Percentiles rank a stretch among this genome's conserved stretches.
Conservation (phyloP, 2,329 filamentous ascomycete species). For the Akanthomyces lecanii region DNA sequence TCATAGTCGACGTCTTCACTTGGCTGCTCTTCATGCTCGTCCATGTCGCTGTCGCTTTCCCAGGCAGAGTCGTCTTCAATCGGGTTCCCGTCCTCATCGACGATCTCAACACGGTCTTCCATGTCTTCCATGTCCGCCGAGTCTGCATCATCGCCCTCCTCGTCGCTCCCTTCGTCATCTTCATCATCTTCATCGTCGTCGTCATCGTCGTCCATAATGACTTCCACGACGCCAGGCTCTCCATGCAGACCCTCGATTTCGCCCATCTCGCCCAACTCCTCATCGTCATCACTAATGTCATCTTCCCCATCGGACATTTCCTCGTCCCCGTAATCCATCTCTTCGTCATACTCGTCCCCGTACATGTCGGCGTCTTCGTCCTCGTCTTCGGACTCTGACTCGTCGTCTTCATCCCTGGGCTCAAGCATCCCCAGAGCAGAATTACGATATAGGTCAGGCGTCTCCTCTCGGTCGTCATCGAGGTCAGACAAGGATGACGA, state of each 20-base stretch:
- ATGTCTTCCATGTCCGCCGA: slow-evolving; percentile 43
- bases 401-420: slow-evolving; percentile 73
- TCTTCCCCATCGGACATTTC: slow-evolving; percentile 79
- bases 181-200: slow-evolving; percentile 63
- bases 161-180: slow-evolving; percentile 53
- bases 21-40: slow-evolving; percentile 50
- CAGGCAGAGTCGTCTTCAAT: slow-evolving; percentile 58
- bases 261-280: slow-evolving; percentile 77
- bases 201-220: slow-evolving; percentile 69
- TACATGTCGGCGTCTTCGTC: slow-evolving; percentile 82
- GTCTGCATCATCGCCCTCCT: slow-evolving; percentile 47
- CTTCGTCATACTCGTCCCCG: slow-evolving; percentile 83
- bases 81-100: slow-evolving; percentile 59
- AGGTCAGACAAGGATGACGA: slow-evolving; percentile 80
- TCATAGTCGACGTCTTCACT: slow-evolving; percentile 53
- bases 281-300: slow-evolving; percentile 85
- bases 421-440: slow-evolving; percentile 95
- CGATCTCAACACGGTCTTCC: slow-evolving; percentile 52
- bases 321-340: slow-evolving; percentile 85
- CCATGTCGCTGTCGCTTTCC: slow-evolving; percentile 58
- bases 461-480: slow-evolving; percentile 85
- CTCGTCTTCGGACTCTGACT: slow-evolving; percentile 69
- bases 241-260: slow-evolving; percentile 72
- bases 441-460: slow-evolving; percentile 93
- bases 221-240: slow-evolving; percentile 60